Evolutionary conservation across 495 filamentous ascomycete genomes (phyloP).

Genomic region (Cenococcum geophilum): DNA sequence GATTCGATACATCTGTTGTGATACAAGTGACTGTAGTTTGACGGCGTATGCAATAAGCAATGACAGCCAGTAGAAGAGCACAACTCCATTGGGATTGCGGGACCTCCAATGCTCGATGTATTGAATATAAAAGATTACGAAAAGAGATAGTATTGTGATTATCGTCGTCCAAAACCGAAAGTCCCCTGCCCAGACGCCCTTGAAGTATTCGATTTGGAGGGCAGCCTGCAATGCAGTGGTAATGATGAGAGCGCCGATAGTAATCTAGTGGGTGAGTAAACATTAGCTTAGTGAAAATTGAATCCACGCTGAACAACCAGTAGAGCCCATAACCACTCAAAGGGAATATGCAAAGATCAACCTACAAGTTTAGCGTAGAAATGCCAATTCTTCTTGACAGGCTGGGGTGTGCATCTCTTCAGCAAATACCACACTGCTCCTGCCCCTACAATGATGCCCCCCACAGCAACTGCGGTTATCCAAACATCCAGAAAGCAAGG

Average conservation of each 20-base stretch:
- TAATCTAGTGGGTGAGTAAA: conserved; percentile 43
- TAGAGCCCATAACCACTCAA: not conserved
- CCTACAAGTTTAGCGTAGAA: conserved; percentile 87
- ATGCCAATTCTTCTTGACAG: conserved; percentile 82
- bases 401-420: conserved; percentile 55
- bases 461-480: conserved; percentile 67
- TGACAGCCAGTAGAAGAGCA: conserved; percentile 94
- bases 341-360: conserved; percentile 9
- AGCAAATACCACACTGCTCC: conserved; percentile 70
- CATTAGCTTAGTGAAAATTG: not conserved
- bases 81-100: conserved; percentile 84
- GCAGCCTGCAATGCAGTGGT: conserved; percentile 65
- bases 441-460: conserved; percentile 68
- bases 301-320: not conserved
- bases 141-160: conserved; percentile 67
- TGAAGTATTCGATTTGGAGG: conserved; percentile 68
- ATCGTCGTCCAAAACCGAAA: conserved; percentile 89
- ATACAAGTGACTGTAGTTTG: conserved; percentile 82
- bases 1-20: conserved; percentile 60
- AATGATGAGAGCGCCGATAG: conserved; percentile 63
- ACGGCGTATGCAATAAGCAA: conserved; percentile 73
- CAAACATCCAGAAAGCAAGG: conserved; percentile 92
- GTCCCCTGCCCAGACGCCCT: conserved; percentile 66
- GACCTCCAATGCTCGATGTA: conserved; percentile 87
- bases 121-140: conserved; percentile 78